These are phyloP conservation scores for Cytospora mali DNA, from an alignment of 2,329 filamentous ascomycete species.

Conservation along the genomic window DNA sequence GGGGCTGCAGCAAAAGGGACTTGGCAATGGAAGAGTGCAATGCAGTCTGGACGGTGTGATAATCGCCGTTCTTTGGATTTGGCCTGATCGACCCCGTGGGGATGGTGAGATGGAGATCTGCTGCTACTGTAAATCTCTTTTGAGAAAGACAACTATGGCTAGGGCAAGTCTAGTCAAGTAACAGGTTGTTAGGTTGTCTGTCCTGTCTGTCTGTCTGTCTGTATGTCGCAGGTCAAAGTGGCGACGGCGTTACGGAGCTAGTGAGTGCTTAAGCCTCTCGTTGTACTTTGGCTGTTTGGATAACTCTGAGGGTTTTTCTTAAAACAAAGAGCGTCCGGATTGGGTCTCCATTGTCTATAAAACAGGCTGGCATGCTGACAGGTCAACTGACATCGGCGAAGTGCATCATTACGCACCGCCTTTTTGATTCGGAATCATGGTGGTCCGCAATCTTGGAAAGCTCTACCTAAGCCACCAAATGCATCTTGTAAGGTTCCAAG, in stretches of 20 bases:
- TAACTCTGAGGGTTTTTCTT: neutral
- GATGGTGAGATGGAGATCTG: constrained; percentile 12
- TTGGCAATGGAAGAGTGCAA: neutral
- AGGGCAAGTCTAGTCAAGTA: too few species aligned
- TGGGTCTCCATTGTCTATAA: neutral
- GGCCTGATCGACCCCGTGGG: constrained; percentile 13
- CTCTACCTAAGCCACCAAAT: neutral
- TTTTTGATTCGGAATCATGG: neutral
- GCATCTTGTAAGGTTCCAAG: neutral
- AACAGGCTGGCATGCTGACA: neutral
- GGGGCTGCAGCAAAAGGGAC: constrained; percentile 18
- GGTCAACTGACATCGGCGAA: neutral
- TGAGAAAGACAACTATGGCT: too few species aligned
- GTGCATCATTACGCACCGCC: too few species aligned
- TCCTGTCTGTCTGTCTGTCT: too few species aligned
- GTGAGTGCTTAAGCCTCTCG: neutral
- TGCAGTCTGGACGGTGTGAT: constrained; percentile 14
- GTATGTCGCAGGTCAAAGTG: neutral
- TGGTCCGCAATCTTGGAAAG: neutral
- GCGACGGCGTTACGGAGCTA: neutral
- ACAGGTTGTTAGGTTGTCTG: too few species aligned
- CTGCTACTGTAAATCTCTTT: neutral
- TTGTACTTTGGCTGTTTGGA: too few species aligned
- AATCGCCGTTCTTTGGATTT: constrained; percentile 7
- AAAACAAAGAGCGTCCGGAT: neutral